Evolutionary conservation across 2,329 filamentous ascomycete species (phyloP), one percentile per base, ranked within the genome.

Genomic region (Aureobasidium melanogenum): DNA sequence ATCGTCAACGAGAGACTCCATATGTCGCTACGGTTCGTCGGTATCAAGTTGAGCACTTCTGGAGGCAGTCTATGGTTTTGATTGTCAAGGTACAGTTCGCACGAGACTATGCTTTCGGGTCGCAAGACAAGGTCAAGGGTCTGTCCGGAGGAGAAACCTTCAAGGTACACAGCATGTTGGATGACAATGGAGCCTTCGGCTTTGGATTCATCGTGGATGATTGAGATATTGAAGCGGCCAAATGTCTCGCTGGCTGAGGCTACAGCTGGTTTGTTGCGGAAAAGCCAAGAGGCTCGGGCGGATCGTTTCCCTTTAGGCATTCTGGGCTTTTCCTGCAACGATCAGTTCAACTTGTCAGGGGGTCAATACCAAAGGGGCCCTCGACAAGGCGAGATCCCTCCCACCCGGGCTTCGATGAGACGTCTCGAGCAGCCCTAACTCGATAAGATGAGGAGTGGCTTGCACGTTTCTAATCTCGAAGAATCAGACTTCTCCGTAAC

Each of bases 371-470:
- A 30, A 59, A 24, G 32, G 26, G 32, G 56, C 44, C 56, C 56
- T 41, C 56, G 43, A 41, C 22, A 32, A 24, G 32, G 32, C 32
- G 56, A 50, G 43, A 50, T 47, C 56, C 56, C 56, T 59, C 56
- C 56, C 56, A 41, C 56, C 44, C 56, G 34, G 56, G 56, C 56
- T 59, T 50, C 14, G 41, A 26, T 36, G 24, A 22, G 22, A 34
- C 26, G 56, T 59, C 19, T 50, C 56, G 44, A 59, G 56, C 44
- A 59, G 56, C 56, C 56, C 44, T 50, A 44, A 50, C 56, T 59
- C 56, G 52, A 44, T 56, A 26, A 28, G n/a, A 39, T 12, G 38
- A 34, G 19, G n/a, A 39, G 15, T 14, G 26, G 12, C 24, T 19
- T n/a, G 15, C 32, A 41, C 19, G 19, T 12, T 36, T 5, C n/a